A percentile compares a stretch with the other conserved stretches of the same genome.
Conservation (phyloP, 345 rosid species). For the Hibiscus tridactylites region DNA sequence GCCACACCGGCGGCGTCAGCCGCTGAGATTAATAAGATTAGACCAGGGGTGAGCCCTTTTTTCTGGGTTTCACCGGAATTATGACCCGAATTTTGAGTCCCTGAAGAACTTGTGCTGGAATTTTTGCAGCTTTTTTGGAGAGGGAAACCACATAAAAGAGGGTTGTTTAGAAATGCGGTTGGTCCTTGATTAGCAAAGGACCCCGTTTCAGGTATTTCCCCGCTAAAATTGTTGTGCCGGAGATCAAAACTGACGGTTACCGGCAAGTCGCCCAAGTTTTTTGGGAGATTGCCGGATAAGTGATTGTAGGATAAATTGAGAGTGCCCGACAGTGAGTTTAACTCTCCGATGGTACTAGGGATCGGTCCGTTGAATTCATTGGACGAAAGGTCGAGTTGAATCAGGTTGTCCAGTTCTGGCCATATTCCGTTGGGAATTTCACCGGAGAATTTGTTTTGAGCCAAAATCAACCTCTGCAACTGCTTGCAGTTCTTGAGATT, state of each 20-base stretch:
- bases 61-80: constrained; percentile 17
- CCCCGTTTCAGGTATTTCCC: constrained; percentile 87
- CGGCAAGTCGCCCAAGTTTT: constrained; percentile 64
- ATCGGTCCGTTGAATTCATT: constrained; percentile 58
- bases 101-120: constrained; percentile 24
- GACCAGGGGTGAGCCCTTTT: constrained; percentile 56
- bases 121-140: constrained; percentile 68
- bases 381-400: constrained; percentile 79
- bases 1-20: constrained; percentile 87
- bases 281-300: constrained; percentile 69
- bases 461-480: constrained; percentile 70
- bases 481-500: constrained; percentile 58
- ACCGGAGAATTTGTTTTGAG: constrained; percentile 56
- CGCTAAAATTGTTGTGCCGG: constrained; percentile 65
- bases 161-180: constrained; percentile 82
- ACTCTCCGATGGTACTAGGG: constrained; percentile 64
- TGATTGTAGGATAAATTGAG: constrained; percentile 78
- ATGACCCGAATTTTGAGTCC: constrained; percentile 23
- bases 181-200: constrained; percentile 96
- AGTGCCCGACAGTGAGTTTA: constrained; percentile 62
- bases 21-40: constrained; percentile 62
- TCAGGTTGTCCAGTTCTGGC: constrained; percentile 58
- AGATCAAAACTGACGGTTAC: constrained; percentile 85
- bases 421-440: constrained; percentile 67
- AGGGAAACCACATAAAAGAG: constrained; percentile 82